phyloP scores from a whole-genome alignment of 768 basidiomycete species.

The Termitomyces sp. region DNA sequence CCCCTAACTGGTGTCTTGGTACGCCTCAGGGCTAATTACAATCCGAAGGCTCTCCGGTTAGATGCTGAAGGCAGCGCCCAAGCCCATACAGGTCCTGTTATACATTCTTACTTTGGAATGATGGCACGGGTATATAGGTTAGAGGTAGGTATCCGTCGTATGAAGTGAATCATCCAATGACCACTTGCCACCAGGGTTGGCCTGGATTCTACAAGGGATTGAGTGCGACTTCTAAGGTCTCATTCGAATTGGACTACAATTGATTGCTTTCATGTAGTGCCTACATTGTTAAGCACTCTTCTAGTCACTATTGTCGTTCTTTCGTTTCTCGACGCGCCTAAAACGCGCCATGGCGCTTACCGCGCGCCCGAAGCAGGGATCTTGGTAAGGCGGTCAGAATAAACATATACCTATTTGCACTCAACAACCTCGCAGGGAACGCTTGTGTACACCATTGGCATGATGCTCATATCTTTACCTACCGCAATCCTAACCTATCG shows the following conservation, averaged over 20 bases:
- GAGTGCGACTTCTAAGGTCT: slow-evolving; percentile 27
- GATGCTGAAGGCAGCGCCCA: slow-evolving; percentile 73
- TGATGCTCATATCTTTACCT: slow-evolving; percentile 63
- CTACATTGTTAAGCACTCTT: slow-evolving; percentile 40
- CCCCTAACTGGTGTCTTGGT: slow-evolving; percentile 66
- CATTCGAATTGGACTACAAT: neutral
- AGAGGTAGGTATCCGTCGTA: slow-evolving; percentile 44
- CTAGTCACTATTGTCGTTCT: slow-evolving; percentile 54
- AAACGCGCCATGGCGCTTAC: slow-evolving; percentile 60
- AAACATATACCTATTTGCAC: neutral
- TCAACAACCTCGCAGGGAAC: slow-evolving; percentile 34
- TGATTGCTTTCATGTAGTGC: slow-evolving; percentile 25
- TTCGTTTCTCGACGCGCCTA: slow-evolving; percentile 49
- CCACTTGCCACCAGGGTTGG: slow-evolving; percentile 39
- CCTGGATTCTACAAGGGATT: slow-evolving; percentile 78
- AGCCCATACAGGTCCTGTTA: slow-evolving; percentile 73
- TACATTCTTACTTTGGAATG: slow-evolving; percentile 74
- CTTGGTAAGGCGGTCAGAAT: slow-evolving; percentile 24
- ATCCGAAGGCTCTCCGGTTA: slow-evolving; percentile 77
- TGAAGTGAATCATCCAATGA: neutral
- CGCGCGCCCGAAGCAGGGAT: slow-evolving; percentile 56
- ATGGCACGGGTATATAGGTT: slow-evolving; percentile 60
- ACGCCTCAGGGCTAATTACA: slow-evolving; percentile 79
- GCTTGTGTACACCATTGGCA: slow-evolving; percentile 55
- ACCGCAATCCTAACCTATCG: slow-evolving; percentile 72